Percentiles rank a stretch among this genome's conserved stretches.
These are phyloP conservation scores for Metarhizium sp. DNA, from an alignment of 2,329 filamentous ascomycete species.

Conservation along the genomic window DNA sequence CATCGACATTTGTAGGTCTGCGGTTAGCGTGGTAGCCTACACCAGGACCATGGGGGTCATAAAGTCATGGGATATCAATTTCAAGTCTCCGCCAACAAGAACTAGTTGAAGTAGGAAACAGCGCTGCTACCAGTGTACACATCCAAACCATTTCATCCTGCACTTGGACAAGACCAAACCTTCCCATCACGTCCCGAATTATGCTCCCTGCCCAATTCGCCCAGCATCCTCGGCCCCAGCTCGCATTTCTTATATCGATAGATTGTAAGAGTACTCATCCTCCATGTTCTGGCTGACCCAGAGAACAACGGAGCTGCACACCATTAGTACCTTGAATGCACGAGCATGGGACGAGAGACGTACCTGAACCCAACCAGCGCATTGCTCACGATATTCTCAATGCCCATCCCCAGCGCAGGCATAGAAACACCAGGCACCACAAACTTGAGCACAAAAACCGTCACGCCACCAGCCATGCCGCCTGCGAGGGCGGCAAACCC, in stretches of 20 bases:
- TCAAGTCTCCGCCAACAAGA: not conserved
- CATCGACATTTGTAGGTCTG: no score
- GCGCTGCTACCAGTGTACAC: not conserved
- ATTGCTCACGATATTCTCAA: conserved; percentile 58
- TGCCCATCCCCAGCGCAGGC: conserved; percentile 54
- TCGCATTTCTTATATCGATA: conserved; percentile 34
- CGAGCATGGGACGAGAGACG: conserved; percentile 13
- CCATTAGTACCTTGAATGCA: conserved; percentile 6
- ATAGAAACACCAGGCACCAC: conserved; percentile 46
- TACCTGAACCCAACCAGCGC: conserved; percentile 52
- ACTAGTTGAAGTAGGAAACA: not conserved
- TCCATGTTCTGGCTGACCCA: conserved; percentile 67
- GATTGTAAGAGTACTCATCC: conserved; percentile 61
- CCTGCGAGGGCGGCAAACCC: conserved; percentile 57
- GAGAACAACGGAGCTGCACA: conserved; percentile 48
- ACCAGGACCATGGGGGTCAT: not conserved
- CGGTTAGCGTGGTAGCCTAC: not conserved
- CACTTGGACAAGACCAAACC: not conserved
- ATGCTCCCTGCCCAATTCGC: not conserved
- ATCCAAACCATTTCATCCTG: not conserved
- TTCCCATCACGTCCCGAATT: not conserved
- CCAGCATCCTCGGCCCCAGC: not conserved
- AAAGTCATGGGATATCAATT: not conserved
- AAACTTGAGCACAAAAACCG: conserved; percentile 58
- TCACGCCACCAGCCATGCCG: conserved; percentile 61